Percentiles rank a stretch among this genome's conserved stretches.
Evolutionary conservation across 352 stramenopile species (phyloP).

Genomic region (Pythium phragmitis): DNA sequence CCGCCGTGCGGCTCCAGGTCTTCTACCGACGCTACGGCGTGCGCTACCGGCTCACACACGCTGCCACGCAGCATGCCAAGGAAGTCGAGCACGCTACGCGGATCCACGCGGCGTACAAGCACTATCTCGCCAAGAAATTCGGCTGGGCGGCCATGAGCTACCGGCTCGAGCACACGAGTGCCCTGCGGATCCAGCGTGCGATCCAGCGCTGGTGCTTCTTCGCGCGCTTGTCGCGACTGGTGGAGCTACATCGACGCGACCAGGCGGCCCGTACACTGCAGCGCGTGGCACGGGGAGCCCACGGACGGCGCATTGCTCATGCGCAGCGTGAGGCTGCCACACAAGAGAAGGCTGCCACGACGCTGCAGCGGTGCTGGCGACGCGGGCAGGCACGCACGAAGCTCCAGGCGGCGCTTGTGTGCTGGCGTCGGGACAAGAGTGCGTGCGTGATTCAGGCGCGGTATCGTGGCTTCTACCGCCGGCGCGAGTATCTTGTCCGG

Average conservation of each 20-base stretch:
- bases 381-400: conserved; percentile 25
- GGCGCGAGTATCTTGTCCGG: conserved; percentile 30
- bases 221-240: conserved; percentile 17
- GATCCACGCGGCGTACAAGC: conserved; percentile 54
- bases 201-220: conserved; percentile 36
- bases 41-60: conserved; percentile 26
- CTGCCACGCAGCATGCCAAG: conserved; percentile 8
- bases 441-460: conserved; percentile 29
- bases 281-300: conserved; percentile 23
- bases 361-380: conserved; percentile 42
- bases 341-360: conserved; percentile 2
- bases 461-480: conserved; percentile 22
- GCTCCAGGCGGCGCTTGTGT: conserved; percentile 3
- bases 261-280: conserved; percentile 34
- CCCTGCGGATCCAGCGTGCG: conserved; percentile 37
- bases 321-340: not conserved
- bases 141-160: conserved; percentile 48
- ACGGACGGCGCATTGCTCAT: conserved; percentile 10
- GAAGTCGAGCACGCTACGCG: conserved; percentile 28
- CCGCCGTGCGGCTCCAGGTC: conserved; percentile 40
- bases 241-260: conserved; percentile 16
- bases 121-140: conserved; percentile 67
- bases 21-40: conserved; percentile 33
- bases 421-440: conserved; percentile 24
- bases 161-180: conserved; percentile 40